A percentile compares a stretch with the other conserved stretches of the same genome.
phyloP scores from a whole-genome alignment of 202 grass and related monocot genomes.

The Eragrostis tef region DNA sequence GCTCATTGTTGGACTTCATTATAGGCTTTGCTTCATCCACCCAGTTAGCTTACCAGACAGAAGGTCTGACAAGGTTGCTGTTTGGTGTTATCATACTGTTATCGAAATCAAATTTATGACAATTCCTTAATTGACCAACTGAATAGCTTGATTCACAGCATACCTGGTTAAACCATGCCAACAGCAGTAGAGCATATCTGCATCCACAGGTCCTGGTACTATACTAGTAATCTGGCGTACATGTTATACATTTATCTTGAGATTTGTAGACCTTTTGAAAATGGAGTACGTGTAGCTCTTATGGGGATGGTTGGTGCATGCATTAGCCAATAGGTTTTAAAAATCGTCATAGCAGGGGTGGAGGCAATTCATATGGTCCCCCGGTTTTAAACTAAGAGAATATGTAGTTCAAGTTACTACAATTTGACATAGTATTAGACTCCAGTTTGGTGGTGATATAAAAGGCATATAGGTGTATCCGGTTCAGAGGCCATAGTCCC shows the following conservation, averaged over 20 bases:
- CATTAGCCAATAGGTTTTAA: slow-evolving; percentile 13
- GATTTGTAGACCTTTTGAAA: slow-evolving; percentile 33
- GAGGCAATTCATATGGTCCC: slow-evolving; percentile 30
- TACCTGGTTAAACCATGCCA: background rate
- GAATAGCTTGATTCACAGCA: slow-evolving; percentile 2
- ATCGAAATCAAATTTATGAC: background rate
- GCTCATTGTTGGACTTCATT: slow-evolving; percentile 41
- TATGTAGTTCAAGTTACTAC: slow-evolving; percentile 9
- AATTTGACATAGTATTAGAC: slow-evolving; percentile 30
- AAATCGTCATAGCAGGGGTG: slow-evolving; percentile 8
- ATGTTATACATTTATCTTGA: slow-evolving; percentile 30
- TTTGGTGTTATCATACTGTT: slow-evolving; percentile 6
- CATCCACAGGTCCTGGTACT: background rate
- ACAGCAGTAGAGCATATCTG: slow-evolving; percentile 31
- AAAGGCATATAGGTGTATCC: slow-evolving; percentile 36
- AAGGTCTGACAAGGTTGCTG: slow-evolving; percentile 12
- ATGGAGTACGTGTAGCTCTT: slow-evolving; percentile 21
- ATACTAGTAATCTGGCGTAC: slow-evolving; percentile 21
- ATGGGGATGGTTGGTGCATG: slow-evolving; percentile 13
- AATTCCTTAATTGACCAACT: background rate
- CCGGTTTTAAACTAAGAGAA: slow-evolving; percentile 31
- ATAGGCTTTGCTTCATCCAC: slow-evolving; percentile 52
- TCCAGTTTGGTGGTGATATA: slow-evolving; percentile 28
- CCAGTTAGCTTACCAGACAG: slow-evolving; percentile 30
- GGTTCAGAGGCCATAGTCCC: slow-evolving; percentile 27